Conservation (phyloP, 2,329 filamentous ascomycete genomes). For the Alternaria angustiovoidea region DNA sequence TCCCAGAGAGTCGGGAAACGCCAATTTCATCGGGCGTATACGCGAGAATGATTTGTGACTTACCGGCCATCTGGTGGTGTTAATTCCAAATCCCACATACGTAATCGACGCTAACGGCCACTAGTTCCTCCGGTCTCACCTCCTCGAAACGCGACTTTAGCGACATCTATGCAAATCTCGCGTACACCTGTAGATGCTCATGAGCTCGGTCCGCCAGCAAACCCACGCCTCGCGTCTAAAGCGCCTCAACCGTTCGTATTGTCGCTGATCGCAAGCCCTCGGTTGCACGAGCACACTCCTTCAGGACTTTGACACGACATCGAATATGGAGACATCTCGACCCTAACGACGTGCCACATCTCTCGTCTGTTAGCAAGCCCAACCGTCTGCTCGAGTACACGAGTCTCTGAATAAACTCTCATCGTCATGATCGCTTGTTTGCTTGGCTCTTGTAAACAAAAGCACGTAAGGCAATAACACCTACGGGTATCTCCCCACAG, state of each 20-base stretch:
- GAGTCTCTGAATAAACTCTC: not conserved
- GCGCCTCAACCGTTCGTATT: not conserved
- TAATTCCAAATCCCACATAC: slow-evolving; percentile 42
- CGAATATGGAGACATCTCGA: not conserved
- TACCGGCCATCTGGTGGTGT: slow-evolving; percentile 22
- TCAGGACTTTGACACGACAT: not conserved
- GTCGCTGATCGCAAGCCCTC: not conserved
- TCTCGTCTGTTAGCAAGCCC: not conserved
- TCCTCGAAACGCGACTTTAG: slow-evolving; percentile 25
- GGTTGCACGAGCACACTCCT: not conserved
- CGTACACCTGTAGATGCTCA: slow-evolving; percentile 11
- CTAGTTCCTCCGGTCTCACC: slow-evolving; percentile 14
- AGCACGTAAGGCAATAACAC: not conserved
- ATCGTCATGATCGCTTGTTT: not conserved
- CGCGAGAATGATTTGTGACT: slow-evolving; percentile 9
- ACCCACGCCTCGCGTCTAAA: slow-evolving; percentile 1
- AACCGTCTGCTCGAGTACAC: not conserved
- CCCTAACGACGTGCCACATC: not conserved
- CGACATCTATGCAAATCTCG: slow-evolving; percentile 16
- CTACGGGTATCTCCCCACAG: not conserved
- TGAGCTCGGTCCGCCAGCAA: slow-evolving; percentile 6
- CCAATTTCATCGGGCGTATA: slow-evolving; percentile 5
- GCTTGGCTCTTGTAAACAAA: not conserved
- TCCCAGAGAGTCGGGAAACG: slow-evolving; percentile 7
- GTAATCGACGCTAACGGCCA: slow-evolving; percentile 29